Base-by-base conservation (phyloP, 2,329 filamentous ascomycete genomes). In the Ceratocystis eucalypticola region DNA sequence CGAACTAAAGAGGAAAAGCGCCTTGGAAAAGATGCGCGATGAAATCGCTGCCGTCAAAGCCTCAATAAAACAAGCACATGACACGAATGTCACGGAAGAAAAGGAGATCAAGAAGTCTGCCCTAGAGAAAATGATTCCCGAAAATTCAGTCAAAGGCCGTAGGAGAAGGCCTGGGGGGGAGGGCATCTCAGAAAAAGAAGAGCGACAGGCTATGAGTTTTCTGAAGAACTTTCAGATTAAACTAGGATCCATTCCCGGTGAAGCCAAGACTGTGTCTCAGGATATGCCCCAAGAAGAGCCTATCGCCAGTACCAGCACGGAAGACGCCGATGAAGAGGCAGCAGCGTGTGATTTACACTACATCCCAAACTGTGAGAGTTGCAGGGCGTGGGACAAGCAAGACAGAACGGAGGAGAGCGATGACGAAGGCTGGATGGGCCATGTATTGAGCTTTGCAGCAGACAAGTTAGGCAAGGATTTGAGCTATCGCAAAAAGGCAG, bases 311-410 rank as follows among this genome's bases (percentile, higher is more conserved):
- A 4, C 41, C 45, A 17, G 28, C 5, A 69, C 50, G 20, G 70
- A 48, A 2, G 64, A 70, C 73, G 80, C 81, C 20, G 86, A 87
- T 2, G 84, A 88, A 48, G 90, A 95, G 73, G 86, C 85, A 2
- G 82, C 82, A 62, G 80, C 95, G 3, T 99, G 94, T 73, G 94
- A 97, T 74, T 77, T 99, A 45, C 94, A 99, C 74, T 99, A 97
- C 75, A 95, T 99, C 69, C 89, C 88, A 62, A 89, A 95, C 71
- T 99, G 94, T 75, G 91, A 96, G 73, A 96, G 91, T 57, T 97
- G 94, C 75, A 85, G 84, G 67, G 84, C 87, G 0, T 96, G 92
- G 91, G 88, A 95, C 72, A 82, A 86, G 71, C 80, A 79, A 50
- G 83, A 80, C 2, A 78, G 80, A 12, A 79, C 81, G 25, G 78